Conservation (phyloP, 2,329 filamentous ascomycete genomes). For the Fusarium cyanostomum region DNA sequence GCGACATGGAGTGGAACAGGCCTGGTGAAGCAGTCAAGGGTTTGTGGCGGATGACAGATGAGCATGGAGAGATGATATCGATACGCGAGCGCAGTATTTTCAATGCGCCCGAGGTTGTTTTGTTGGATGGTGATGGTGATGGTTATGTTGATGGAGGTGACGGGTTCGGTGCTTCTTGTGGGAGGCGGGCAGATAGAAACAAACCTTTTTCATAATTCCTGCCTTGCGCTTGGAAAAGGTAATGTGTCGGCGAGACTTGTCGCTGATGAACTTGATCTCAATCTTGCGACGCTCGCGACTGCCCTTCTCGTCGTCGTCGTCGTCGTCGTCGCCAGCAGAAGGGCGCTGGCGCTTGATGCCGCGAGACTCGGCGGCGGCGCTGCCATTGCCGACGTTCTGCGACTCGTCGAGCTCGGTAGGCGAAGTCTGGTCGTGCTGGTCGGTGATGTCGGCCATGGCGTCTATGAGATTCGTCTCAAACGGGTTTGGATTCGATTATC, state of each 20-base stretch:
- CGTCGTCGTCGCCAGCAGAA: slow-evolving; percentile 88
- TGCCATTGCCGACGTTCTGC: slow-evolving; percentile 79
- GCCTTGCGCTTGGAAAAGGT: slow-evolving; percentile 99
- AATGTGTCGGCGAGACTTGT: slow-evolving; percentile 99
- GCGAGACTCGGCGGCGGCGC: slow-evolving; percentile 73
- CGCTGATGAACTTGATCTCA: slow-evolving; percentile 99
- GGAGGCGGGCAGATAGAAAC: slow-evolving; percentile 46
- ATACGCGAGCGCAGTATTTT: neutral
- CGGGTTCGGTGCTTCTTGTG: slow-evolving; percentile 3
- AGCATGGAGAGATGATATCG: neutral
- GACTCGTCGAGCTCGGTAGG: slow-evolving; percentile 78
- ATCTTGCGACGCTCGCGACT: slow-evolving; percentile 99
- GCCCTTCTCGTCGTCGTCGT: slow-evolving; percentile 97
- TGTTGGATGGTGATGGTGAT: neutral
- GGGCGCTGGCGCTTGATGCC: slow-evolving; percentile 91
- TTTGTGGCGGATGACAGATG: neutral
- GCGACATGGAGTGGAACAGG: slow-evolving; percentile 11
- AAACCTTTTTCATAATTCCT: slow-evolving; percentile 99
- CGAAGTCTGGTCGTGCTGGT: slow-evolving; percentile 80
- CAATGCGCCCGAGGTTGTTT: neutral
- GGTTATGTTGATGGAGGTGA: neutral
- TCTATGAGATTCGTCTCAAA: slow-evolving; percentile 32
- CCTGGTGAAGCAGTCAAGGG: neutral
- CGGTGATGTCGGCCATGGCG: slow-evolving; percentile 80
- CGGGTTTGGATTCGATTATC: slow-evolving; percentile 38